These are phyloP conservation scores for Chionographis japonica DNA, from an alignment of 106 monocot genomes.

Conservation along the genomic window DNA sequence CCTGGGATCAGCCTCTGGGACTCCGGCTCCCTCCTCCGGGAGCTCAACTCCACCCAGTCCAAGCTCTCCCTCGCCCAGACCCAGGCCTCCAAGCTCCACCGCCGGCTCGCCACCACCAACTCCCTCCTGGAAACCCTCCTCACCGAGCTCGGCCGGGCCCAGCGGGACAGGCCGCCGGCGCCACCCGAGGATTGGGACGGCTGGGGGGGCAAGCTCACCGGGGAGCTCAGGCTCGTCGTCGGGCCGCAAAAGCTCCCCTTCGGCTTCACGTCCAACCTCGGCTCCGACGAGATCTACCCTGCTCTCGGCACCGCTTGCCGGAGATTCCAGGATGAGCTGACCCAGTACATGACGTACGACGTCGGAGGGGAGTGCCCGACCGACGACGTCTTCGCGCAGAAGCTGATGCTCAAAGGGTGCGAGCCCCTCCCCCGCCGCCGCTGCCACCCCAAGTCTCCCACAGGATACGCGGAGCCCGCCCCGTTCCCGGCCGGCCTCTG, in stretches of 20 bases:
- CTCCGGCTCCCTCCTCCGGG: constrained; percentile 24
- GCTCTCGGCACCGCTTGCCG: constrained; percentile 43
- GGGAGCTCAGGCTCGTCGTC: constrained; percentile 45
- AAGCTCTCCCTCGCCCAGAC: constrained; percentile 8
- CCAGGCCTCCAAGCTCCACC: constrained; percentile 13
- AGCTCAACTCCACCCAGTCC: constrained; percentile 40
- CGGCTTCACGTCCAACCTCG: constrained; percentile 25
- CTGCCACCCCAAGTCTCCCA: constrained; percentile 46
- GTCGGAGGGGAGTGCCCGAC: constrained; percentile 55
- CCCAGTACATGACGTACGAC: constrained; percentile 44
- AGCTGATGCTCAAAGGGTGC: constrained; percentile 59
- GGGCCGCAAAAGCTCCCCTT: constrained; percentile 46
- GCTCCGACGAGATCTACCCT: constrained; percentile 34
- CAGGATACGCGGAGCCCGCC: constrained; percentile 38
- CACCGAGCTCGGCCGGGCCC: constrained; percentile 11
- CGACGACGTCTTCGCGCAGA: constrained; percentile 45
- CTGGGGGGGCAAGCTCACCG: constrained; percentile 23
- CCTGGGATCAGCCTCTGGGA: constrained; percentile 2
- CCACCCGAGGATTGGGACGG: background rate
- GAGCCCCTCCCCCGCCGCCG: constrained; percentile 74
- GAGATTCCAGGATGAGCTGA: constrained; percentile 37
- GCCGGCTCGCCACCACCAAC: constrained; percentile 30
- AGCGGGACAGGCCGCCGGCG: background rate
- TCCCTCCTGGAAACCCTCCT: constrained; percentile 28
- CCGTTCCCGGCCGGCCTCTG: constrained; percentile 59